phyloP scores from a whole-genome alignment of 2,329 filamentous ascomycete genomes.

The Onygenales sp. region DNA sequence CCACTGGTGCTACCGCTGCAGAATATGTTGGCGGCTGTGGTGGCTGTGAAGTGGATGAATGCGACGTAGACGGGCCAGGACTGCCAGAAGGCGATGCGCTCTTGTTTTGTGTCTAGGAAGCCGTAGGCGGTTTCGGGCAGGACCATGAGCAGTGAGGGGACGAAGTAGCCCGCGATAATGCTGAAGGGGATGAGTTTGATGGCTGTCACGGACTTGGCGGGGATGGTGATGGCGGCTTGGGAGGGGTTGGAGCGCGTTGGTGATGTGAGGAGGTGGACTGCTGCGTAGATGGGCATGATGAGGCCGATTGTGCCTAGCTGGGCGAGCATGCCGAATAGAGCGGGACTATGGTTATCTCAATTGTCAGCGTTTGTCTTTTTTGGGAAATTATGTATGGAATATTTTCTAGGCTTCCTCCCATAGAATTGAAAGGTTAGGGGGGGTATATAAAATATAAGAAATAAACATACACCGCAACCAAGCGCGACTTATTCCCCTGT shows the following conservation, averaged over 20 bases:
- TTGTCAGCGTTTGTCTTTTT: constrained; percentile 7
- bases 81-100: constrained; percentile 42
- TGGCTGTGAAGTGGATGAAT: constrained; percentile 21
- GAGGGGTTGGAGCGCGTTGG: constrained; percentile 27
- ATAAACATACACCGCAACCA: constrained; percentile 32
- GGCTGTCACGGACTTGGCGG: constrained; percentile 18
- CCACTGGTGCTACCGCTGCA: constrained; percentile 14
- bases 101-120: constrained; percentile 36
- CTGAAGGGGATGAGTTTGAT: constrained; percentile 28
- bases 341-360: constrained; percentile 16
- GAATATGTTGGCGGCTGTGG: constrained; percentile 15
- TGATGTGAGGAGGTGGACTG: constrained; percentile 35
- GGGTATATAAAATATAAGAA: background rate
- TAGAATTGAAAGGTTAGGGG: background rate
- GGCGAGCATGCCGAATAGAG: constrained; percentile 32
- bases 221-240: constrained; percentile 24
- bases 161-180: constrained; percentile 34
- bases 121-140: constrained; percentile 33
- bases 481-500: constrained; percentile 32
- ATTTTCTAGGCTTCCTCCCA: background rate
- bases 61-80: constrained; percentile 40
- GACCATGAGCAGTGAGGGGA: constrained; percentile 36
- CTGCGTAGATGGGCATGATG: constrained; percentile 34
- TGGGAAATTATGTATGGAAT: background rate
- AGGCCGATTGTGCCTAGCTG: constrained; percentile 38